phyloP scores from a whole-genome alignment of 768 basidiomycete species.

The Lentinus brumalis region DNA sequence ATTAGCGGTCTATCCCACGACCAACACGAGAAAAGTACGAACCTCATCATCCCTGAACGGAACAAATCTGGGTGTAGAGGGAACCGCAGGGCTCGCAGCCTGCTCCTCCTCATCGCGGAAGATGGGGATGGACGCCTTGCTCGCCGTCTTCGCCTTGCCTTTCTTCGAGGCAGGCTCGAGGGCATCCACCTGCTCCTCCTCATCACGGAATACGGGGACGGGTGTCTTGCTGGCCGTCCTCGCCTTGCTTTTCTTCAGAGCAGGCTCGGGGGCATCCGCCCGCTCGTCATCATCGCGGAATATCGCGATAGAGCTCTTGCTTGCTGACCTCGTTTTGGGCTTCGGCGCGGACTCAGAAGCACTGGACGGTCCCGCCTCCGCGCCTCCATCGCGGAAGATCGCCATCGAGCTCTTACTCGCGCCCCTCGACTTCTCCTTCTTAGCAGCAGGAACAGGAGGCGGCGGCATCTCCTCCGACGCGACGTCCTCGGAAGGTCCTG shows the following conservation, averaged over 20 bases:
- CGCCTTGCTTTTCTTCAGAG: slow-evolving; percentile 11
- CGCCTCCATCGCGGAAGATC: slow-evolving; percentile 26
- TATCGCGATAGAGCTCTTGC: slow-evolving; percentile 14
- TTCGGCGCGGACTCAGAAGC: slow-evolving; percentile 2
- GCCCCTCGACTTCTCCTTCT: slow-evolving; percentile 9
- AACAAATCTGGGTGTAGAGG: slow-evolving; percentile 60
- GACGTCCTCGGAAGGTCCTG: slow-evolving; percentile 36
- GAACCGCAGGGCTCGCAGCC: slow-evolving; percentile 27
- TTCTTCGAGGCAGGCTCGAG: slow-evolving; percentile 6
- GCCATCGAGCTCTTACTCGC: slow-evolving; percentile 1
- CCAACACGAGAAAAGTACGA: background rate
- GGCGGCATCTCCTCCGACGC: slow-evolving; percentile 32
- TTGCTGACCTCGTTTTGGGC: slow-evolving; percentile 3
- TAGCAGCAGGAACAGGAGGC: slow-evolving; percentile 36
- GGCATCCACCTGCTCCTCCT: slow-evolving; percentile 3
- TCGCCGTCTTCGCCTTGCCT: slow-evolving; percentile 5
- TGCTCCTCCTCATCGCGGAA: slow-evolving; percentile 24
- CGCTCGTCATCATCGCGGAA: slow-evolving; percentile 25
- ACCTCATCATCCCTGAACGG: slow-evolving; percentile 69
- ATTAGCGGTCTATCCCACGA: background rate
- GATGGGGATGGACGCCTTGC: slow-evolving; percentile 16
- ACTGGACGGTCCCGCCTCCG: too few species aligned
- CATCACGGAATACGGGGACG: slow-evolving; percentile 24
- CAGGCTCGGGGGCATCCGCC: too few species aligned
- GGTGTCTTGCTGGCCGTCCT: slow-evolving; percentile 12